Evolutionary conservation across 768 basidiomycete species (phyloP), one percentile per base, ranked within the genome.

Genomic region (Macrocybe gigantea): DNA sequence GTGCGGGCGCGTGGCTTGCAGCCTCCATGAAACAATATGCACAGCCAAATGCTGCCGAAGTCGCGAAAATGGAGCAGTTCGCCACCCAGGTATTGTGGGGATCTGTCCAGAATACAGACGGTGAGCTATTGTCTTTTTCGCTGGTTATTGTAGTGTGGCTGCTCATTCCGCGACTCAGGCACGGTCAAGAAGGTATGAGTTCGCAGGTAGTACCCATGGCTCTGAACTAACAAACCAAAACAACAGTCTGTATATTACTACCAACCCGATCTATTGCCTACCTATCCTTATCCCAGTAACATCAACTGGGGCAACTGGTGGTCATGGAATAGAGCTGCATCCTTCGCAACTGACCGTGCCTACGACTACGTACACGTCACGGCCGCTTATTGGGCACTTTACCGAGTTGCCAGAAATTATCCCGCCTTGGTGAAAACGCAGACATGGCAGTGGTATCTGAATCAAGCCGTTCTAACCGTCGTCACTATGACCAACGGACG

Each of bases 371-470:
- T 74, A 35, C 73, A 75, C 45, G 72, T 75, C 45, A 55, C 64
- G 13, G 72, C 72, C 8, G 72, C 77, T 0, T 79, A 80, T 51
- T 80, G 77, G 77, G 69, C 77, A 0, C 57, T 79, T 14, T 80
- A 79, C 50, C 75, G 79, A 38, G 78, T 79, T 9, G 78, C 76
- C 5, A 69, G 79, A 13, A 79, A 80, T 54, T 79, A 80, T 51
- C 79, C 79, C 1, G 51, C 62, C 13, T 70, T 80, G 5, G 70
- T 74, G 10, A 71, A 61, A 38, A 61, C 60, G 5, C 72, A 75
- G 42, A 68, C 66, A 5, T 80, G 78, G 78, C 67, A 76, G 46
- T 80, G 77, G 76, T 80, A 80, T 51, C 53, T 80, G 47, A 75
- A 76, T 45, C 75, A 78, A 54, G 77, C 78, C 1, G 75, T 78